Base-by-base conservation (phyloP, 805 yeast species). In the Metschnikowia kunwiensis region DNA sequence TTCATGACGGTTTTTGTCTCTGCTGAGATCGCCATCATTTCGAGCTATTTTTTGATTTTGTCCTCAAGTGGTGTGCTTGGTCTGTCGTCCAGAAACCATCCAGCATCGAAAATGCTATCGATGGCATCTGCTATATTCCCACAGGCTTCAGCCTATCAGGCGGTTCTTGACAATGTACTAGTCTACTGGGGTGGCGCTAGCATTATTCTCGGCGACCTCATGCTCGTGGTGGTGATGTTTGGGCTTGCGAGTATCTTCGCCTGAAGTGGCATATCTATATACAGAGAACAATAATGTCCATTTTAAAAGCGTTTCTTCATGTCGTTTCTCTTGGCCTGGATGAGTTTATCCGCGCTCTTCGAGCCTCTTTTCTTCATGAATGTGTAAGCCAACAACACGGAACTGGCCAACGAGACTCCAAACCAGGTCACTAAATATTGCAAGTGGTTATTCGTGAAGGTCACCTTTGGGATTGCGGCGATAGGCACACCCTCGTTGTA, bases 401-500 rank as follows among this genome's bases (percentile, higher is more conserved):
- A 51, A 24, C 95, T 82, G 24, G 86, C 75, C 26, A 84, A 51
- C 2, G 88, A 78, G 27, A 91, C 73, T 0, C 96, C 95, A 58
- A 86, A 91, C 98, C 98, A 93, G 0, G 98, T 93, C 14, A 87
- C 78, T 53, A 93, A 65, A 58, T 93, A 93, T 58, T 91, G 96
- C 58, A 89, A 63, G 56, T 93, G 98, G 55, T 88, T 87, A 58
- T 93, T 93, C 43, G 83, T 79, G 55, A 86, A 74, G 47, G 81
- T 89, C 22, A 91, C 77, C 49, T 77, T 78, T n/a, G 96, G 89
- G 7, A 70, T 62, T 36, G 82, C 79, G 1, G 96, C 98, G 8
- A 93, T 58, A 8, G 98, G 98, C 5, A 91, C 91, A 36, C 98
- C 98, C 5, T 86, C 82, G 40, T 72, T 75, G 37, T 78, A 63